These are phyloP conservation scores for Fusarium sp. DNA, from an alignment of 2,329 filamentous ascomycete species.

Conservation along the genomic window DNA sequence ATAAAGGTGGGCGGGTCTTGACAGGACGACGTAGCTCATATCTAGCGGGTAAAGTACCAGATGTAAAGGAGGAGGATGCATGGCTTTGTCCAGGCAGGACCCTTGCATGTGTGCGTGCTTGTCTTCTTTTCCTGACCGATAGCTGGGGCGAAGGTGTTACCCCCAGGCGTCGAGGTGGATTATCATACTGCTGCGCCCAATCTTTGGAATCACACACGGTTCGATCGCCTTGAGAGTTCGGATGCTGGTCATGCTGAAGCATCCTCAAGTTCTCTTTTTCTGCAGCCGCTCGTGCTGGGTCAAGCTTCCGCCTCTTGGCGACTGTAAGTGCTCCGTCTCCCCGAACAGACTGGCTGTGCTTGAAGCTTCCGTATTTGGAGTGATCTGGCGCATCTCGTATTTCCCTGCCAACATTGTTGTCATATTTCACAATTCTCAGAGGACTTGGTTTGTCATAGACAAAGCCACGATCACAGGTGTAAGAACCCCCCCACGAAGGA, in stretches of 20 bases:
- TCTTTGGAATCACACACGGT: slow-evolving; percentile 19
- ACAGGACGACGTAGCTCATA: slow-evolving; percentile 26
- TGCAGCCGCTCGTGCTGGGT: slow-evolving; percentile 10
- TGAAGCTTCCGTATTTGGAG: slow-evolving; percentile 48
- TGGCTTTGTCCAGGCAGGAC: background rate
- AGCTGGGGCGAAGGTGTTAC: slow-evolving; percentile 25
- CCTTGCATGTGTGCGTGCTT: slow-evolving; percentile 7
- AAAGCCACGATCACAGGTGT: slow-evolving; percentile 45
- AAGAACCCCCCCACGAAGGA: slow-evolving; percentile 52
- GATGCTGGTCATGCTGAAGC: slow-evolving; percentile 3
- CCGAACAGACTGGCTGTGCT: background rate
- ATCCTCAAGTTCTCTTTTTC: slow-evolving; percentile 42
- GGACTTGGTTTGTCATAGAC: slow-evolving; percentile 59
- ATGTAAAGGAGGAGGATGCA: background rate
- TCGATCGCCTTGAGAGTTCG: background rate
- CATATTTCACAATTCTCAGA: slow-evolving; percentile 65
- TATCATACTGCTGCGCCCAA: slow-evolving; percentile 29
- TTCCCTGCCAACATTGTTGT: slow-evolving; percentile 20
- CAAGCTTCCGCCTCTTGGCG: slow-evolving; percentile 54
- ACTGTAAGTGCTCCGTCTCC: slow-evolving; percentile 52
- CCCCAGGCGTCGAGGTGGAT: slow-evolving; percentile 17
- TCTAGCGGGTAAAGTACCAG: slow-evolving; percentile 28
- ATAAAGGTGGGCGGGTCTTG: slow-evolving; percentile 40
- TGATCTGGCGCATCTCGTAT: slow-evolving; percentile 42
- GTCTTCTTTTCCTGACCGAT: slow-evolving; percentile 41